Conservation (phyloP, 768 basidiomycete species). For the Inosperma sp. region DNA sequence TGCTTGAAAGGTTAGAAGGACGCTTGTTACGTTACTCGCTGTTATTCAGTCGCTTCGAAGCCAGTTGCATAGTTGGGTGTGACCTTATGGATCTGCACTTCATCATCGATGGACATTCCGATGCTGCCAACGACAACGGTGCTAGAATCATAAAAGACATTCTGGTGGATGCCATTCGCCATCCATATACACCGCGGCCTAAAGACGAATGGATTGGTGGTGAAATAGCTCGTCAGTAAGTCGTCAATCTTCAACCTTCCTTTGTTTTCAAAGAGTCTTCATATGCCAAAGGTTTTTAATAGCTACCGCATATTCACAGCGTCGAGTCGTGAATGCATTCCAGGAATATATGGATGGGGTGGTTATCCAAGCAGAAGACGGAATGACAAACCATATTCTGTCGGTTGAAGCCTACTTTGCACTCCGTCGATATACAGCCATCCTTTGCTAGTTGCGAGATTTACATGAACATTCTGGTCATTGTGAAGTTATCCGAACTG, state of each 20-base stretch:
- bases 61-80: no score
- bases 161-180: constrained; percentile 39
- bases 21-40: constrained; percentile 14
- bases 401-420: constrained; percentile 37
- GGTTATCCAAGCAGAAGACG: constrained; percentile 40
- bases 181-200: no score
- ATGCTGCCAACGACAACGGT: constrained; percentile 28
- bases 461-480: constrained; percentile 32
- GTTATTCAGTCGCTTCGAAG: constrained; percentile 6
- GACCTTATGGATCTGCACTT: constrained; percentile 49
- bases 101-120: constrained; percentile 45
- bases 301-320: constrained; percentile 19
- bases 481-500: constrained; percentile 26
- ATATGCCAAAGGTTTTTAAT: constrained; percentile 28
- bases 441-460: constrained; percentile 35
- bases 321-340: constrained; percentile 36
- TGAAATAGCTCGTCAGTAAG: no score
- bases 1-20: constrained; percentile 29
- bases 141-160: constrained; percentile 29
- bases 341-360: constrained; percentile 34
- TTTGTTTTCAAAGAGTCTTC: neutral
- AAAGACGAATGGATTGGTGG: no score
- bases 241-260: no score
- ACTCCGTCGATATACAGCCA: constrained; percentile 39
- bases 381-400: constrained; percentile 28